These are phyloP conservation scores for Aegilops sharonensis DNA, from an alignment of 176 grass and related monocot genomes.

Conservation along the genomic window DNA sequence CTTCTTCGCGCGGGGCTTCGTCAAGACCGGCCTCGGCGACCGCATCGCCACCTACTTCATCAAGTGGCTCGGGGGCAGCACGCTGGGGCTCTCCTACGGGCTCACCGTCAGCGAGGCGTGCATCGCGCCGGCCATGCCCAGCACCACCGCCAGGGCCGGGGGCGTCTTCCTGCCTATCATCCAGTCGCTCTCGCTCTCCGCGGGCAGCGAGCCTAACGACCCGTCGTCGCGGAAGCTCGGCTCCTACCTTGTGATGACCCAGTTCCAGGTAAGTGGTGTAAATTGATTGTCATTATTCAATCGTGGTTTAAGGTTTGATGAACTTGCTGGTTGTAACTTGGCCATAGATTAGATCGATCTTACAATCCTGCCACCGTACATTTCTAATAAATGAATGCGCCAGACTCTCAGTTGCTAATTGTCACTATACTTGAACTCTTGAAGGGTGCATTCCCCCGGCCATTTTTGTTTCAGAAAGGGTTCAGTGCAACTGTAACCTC, in stretches of 20 bases:
- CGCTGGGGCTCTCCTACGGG: slow-evolving; percentile 78
- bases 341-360: background rate
- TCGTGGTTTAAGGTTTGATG: background rate
- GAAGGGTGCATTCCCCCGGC: background rate
- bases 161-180: slow-evolving; percentile 82
- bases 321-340: background rate
- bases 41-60: slow-evolving; percentile 90
- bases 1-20: slow-evolving; percentile 89
- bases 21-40: slow-evolving; percentile 85
- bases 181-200: slow-evolving; percentile 64
- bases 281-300: background rate
- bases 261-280: slow-evolving; percentile 67
- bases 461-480: background rate
- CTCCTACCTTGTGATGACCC: slow-evolving; percentile 79
- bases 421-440: background rate
- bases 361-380: background rate
- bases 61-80: slow-evolving; percentile 82
- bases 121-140: slow-evolving; percentile 91
- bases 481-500: background rate
- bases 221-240: slow-evolving; percentile 67
- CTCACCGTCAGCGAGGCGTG: slow-evolving; percentile 87
- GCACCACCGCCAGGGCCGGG: slow-evolving; percentile 87
- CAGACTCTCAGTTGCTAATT: background rate
- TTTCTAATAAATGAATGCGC: background rate
- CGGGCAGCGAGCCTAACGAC: slow-evolving; percentile 64